Evolutionary conservation across 2,329 filamentous ascomycete species (phyloP).

Genomic region (Macroventuria anomochaeta): DNA sequence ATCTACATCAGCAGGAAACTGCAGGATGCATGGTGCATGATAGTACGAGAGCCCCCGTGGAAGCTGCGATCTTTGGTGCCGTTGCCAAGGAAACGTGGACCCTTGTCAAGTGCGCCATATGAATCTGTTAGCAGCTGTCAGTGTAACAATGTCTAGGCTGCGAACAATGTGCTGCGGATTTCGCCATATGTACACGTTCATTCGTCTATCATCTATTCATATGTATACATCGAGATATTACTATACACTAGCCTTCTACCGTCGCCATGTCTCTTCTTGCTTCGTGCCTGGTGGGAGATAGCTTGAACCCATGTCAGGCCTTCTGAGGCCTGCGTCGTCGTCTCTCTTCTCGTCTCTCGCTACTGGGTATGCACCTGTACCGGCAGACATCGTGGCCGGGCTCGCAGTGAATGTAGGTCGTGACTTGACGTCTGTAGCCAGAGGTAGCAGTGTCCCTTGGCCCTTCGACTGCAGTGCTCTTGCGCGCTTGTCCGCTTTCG

Average conservation of each 20-base stretch:
- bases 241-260: conserved; percentile 24
- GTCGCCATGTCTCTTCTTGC: conserved; percentile 81
- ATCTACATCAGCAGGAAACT: conserved; percentile 4
- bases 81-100: conserved; percentile 17
- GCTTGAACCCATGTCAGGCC: conserved; percentile 48
- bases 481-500: conserved; percentile 84
- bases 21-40: conserved; percentile 1
- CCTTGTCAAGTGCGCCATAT: conserved; percentile 1
- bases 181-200: neutral
- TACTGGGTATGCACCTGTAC: conserved; percentile 42
- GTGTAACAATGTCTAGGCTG: neutral
- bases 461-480: conserved; percentile 68
- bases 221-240: neutral
- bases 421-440: conserved; percentile 53
- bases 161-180: neutral
- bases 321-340: conserved; percentile 57
- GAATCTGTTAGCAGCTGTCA: neutral
- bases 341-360: conserved; percentile 62
- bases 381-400: conserved; percentile 48
- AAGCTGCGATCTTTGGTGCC: conserved; percentile 4
- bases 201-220: conserved; percentile 14
- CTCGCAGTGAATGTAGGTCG: conserved; percentile 48
- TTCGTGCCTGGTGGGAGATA: conserved; percentile 82
- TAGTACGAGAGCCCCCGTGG: neutral
- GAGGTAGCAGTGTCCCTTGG: conserved; percentile 69